These are phyloP conservation scores for Plantago lanceolata DNA, from an alignment of 305 asterid genomes.

Conservation along the genomic window DNA sequence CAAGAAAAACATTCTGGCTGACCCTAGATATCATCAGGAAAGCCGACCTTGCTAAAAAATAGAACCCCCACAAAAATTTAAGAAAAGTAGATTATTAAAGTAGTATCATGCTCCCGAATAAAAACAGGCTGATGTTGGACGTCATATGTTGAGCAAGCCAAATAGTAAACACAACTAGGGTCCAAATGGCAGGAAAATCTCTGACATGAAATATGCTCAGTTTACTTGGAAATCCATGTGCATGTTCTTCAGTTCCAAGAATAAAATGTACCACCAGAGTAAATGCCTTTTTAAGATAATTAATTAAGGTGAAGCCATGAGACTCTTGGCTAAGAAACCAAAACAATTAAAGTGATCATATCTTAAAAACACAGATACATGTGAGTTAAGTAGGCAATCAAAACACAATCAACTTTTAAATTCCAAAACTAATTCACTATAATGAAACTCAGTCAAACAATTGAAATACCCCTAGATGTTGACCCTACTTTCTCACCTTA, in stretches of 20 bases:
- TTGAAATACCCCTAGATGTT: neutral
- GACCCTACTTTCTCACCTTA: neutral
- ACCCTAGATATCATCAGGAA: neutral
- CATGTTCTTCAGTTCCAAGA: neutral
- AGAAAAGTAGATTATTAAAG: too few relatives aligned
- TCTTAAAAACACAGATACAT: too few relatives aligned
- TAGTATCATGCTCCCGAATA: neutral
- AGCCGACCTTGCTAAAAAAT: neutral
- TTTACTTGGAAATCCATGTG: neutral
- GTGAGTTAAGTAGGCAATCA: neutral
- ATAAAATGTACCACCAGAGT: neutral
- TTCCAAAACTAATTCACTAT: neutral
- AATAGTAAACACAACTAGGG: neutral
- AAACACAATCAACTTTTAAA: too few relatives aligned
- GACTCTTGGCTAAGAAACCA: neutral
- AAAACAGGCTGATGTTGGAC: neutral
- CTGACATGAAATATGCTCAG: neutral
- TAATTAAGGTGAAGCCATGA: neutral
- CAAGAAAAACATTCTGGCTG: neutral
- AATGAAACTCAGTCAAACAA: neutral
- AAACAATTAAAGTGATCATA: neutral
- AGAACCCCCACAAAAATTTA: too few relatives aligned
- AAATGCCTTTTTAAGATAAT: neutral
- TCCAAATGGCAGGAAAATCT: neutral
- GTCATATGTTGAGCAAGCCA: conserved; percentile 1